Evolutionary conservation across 2,329 filamentous ascomycete species (phyloP), one percentile per base, ranked within the genome.

Genomic region (Botryosphaeria dothidea): DNA sequence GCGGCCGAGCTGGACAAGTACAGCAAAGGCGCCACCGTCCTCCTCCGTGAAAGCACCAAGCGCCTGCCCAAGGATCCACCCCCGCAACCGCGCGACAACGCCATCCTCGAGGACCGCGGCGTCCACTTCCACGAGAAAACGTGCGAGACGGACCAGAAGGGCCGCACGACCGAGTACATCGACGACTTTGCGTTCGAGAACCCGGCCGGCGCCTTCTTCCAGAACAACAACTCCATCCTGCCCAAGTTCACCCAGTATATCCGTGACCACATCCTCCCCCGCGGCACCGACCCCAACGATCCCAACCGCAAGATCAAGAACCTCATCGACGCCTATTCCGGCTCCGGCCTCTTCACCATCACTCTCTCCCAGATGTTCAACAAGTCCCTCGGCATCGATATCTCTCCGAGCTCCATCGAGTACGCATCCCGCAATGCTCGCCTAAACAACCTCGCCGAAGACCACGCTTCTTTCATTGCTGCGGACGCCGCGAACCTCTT

Each of bases 181-280:
- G 92, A 90, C 73, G 81, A 88, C 77, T 95, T 90, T 81, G 83
- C 89, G 73, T 97, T 99, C 81, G 89, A 89, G 76, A 98, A 96
- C 81, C 92, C 91, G 2, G 95, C 95, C 11, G 93, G 93, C 66
- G 88, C 92, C 61, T 99, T 99, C 82, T 99, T 99, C 86, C 95
- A 99, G 76, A 99, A 99, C 84, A 99, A 99, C 85, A 98, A 98
- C 83, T 96, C 93, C 64, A 98, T 99, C 79, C 89, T 99, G 25
- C 88, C 92, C 31, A 80, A 83, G 17, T 96, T 98, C 79, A 96
- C 93, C 15, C 85, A 88, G 69, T 97, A 96, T 81, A 92, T 98
- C 75, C 91, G 92, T 68, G 84, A 90, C 41, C 86, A 90, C 77
- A 91, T 94, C 72, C 83, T 93, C 1, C 89, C 88, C 27, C 65